Evolutionary conservation across 2,329 filamentous ascomycete species (phyloP), one percentile per base, ranked within the genome.

Genomic region (Saccharata proteae): DNA sequence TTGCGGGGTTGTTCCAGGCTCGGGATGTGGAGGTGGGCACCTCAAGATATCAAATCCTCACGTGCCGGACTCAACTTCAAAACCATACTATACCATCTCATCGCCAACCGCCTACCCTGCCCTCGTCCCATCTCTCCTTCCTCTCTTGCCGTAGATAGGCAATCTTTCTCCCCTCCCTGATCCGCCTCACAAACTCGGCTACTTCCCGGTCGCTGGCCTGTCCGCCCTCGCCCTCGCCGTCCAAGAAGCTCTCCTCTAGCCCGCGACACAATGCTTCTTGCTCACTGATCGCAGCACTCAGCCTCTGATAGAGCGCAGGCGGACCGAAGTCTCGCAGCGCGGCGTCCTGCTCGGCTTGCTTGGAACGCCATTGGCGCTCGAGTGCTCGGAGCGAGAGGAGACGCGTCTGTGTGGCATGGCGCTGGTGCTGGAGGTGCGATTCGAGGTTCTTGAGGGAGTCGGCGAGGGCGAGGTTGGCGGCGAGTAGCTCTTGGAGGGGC

Each of bases 41-140:
- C n/a, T n/a, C n/a, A n/a, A n/a, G n/a, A n/a, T n/a, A n/a, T n/a
- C n/a, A n/a, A n/a, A n/a, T n/a, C n/a, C n/a, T n/a, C n/a, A n/a
- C n/a, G n/a, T n/a, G n/a, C n/a, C n/a, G n/a, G n/a, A n/a, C n/a
- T n/a, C n/a, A n/a, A n/a, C n/a, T n/a, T n/a, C n/a, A n/a, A n/a
- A n/a, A n/a, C n/a, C n/a, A n/a, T n/a, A n/a, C n/a, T n/a, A n/a
- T n/a, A n/a, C n/a, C n/a, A n/a, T n/a, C 16, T 49, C 39, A 55
- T 48, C 88, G 72, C 90, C 90, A 96, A 1, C 90, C 90, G 8
- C 88, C 88, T 19, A 96, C 88, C 43, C 88, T 69, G 15, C 88
- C 85, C 58, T 96, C 88, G 52, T 96, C 90, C 90, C 90, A 96
- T 45, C 90, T 70, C 47, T 85, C 80, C 56, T 86, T 93, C 42